phyloP scores from a whole-genome alignment of 495 filamentous ascomycete species.

The Apodospora peruviana region DNA sequence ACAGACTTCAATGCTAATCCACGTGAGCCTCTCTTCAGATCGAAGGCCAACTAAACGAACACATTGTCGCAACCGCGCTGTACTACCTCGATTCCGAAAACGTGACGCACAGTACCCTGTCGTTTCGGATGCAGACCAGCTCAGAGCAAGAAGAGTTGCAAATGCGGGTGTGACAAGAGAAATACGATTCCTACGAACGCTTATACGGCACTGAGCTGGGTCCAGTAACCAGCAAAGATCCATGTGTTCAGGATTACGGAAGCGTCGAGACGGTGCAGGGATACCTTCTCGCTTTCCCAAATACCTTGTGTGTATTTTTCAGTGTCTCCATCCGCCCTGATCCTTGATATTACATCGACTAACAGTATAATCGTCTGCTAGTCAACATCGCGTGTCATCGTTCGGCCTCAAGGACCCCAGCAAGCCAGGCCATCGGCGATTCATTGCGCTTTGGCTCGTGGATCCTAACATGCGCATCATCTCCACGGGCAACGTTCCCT shows the following conservation, averaged over 20 bases:
- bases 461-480: slow-evolving; percentile 47
- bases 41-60: slow-evolving; percentile 54
- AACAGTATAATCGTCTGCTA: neutral
- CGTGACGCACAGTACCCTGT: slow-evolving; percentile 45
- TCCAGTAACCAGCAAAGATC: neutral
- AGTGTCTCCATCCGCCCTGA: neutral
- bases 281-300: slow-evolving; percentile 34
- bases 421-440: slow-evolving; percentile 49
- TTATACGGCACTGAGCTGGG: slow-evolving; percentile 17
- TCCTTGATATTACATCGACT: neutral
- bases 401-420: slow-evolving; percentile 44
- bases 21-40: neutral
- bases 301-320: slow-evolving; percentile 19
- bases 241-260: slow-evolving; percentile 25
- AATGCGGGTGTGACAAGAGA: slow-evolving; percentile 4
- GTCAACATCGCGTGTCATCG: slow-evolving; percentile 45
- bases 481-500: slow-evolving; percentile 55
- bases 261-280: slow-evolving; percentile 26
- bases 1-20: too few species aligned
- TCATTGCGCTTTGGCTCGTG: slow-evolving; percentile 54
- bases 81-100: slow-evolving; percentile 60
- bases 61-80: slow-evolving; percentile 52
- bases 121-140: slow-evolving; percentile 48
- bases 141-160: slow-evolving; percentile 6
- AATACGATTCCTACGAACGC: slow-evolving; percentile 17